Evolutionary conservation across 768 basidiomycete species (phyloP).

Genomic region (Glaciozyma antarctica): DNA sequence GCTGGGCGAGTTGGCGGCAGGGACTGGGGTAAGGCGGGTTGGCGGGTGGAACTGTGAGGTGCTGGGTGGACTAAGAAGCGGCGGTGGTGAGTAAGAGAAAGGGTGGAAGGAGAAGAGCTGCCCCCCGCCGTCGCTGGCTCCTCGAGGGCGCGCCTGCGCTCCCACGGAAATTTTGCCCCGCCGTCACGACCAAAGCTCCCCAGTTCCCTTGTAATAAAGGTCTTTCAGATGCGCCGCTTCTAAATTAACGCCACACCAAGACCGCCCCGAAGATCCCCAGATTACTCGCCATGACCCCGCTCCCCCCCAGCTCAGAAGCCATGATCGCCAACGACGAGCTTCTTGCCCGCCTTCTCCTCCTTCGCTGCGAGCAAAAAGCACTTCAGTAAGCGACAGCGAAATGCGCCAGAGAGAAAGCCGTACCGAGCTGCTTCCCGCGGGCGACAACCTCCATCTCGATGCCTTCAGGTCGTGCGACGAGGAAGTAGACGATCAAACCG

Average conservation of each 20-base stretch:
- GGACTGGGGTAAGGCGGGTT: neutral
- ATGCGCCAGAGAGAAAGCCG: no score
- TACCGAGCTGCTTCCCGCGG: slow-evolving; percentile 11
- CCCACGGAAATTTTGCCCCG: no score
- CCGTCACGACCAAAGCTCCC: no score
- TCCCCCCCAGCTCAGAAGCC: neutral
- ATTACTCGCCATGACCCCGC: no score
- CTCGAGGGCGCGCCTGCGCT: no score
- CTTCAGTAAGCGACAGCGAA: no score
- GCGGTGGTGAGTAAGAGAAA: neutral
- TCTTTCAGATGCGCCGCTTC: no score
- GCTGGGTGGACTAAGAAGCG: neutral
- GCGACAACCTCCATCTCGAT: slow-evolving; percentile 14
- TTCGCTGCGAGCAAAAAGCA: no score
- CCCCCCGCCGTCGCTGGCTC: no score
- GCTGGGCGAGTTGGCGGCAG: neutral
- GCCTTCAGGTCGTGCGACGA: slow-evolving; percentile 21
- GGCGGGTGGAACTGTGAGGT: neutral
- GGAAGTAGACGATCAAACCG: slow-evolving; percentile 34
- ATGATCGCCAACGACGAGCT: neutral
- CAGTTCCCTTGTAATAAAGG: no score
- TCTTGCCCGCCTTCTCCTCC: neutral
- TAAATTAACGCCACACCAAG: no score
- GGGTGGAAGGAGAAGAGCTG: neutral
- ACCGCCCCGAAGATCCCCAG: no score